phyloP scores from a whole-genome alignment of 208 protist genomes.

The Trypanosoma cruzi region DNA sequence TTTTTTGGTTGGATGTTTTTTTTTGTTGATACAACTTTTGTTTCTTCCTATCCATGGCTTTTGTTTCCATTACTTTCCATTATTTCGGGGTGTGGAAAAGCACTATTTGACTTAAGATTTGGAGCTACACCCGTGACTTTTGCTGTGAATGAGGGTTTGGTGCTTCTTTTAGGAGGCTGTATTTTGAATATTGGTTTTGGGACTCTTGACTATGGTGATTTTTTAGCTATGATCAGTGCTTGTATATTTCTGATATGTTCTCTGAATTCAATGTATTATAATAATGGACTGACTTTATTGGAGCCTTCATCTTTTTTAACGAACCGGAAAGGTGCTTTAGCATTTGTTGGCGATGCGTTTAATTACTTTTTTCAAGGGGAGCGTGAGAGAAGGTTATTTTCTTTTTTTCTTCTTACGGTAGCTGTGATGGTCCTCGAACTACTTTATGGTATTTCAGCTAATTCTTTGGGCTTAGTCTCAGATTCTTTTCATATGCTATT shows the following conservation, averaged over 20 bases:
- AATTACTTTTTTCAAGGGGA: slow-evolving; percentile 24
- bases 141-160: slow-evolving; percentile 1
- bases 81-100: slow-evolving; percentile 13
- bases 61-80: slow-evolving; percentile 21
- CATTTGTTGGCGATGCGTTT: slow-evolving; percentile 14
- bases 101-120: slow-evolving; percentile 9
- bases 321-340: background rate
- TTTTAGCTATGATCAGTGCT: background rate
- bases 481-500: slow-evolving; percentile 98
- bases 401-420: slow-evolving; percentile 79
- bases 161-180: background rate
- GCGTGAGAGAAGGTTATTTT: slow-evolving; percentile 54
- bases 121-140: background rate
- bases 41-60: slow-evolving; percentile 11
- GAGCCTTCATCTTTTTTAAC: slow-evolving; percentile 13
- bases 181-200: background rate
- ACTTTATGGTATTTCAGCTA: slow-evolving; percentile 68
- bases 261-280: slow-evolving; percentile 4
- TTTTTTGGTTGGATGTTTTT: slow-evolving; percentile 5
- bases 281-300: background rate
- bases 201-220: background rate
- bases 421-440: slow-evolving; percentile 86
- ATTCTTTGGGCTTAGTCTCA: slow-evolving; percentile 93
- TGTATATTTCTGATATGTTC: slow-evolving; percentile 4
- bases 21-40: background rate